A percentile compares a stretch with the other conserved stretches of the same genome.
These are phyloP conservation scores for Vitis hybrid DNA, from an alignment of 177 flowering plant species.

Conservation along the genomic window DNA sequence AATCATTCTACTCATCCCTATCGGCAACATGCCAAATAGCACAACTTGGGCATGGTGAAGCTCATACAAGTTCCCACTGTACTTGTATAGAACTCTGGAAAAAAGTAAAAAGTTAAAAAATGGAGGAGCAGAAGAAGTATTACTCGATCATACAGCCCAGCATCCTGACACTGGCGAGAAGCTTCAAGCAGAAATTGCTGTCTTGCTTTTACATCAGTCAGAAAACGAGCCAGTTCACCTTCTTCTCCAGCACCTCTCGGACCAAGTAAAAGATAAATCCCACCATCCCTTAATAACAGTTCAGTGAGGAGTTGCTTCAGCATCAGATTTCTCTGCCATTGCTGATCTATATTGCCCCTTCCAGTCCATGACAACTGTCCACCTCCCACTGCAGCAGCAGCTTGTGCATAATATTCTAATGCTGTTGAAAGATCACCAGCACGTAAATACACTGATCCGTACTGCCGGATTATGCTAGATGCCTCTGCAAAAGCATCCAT, in stretches of 20 bases:
- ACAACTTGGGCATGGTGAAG: no score
- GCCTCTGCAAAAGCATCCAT: conserved; percentile 96
- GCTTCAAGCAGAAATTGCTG: conserved; percentile 91
- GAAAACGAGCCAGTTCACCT: conserved; percentile 77
- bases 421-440: conserved; percentile 66
- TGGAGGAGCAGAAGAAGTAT: conserved; percentile 10
- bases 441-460: conserved; percentile 71
- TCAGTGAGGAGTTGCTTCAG: conserved; percentile 89
- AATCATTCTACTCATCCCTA: no score
- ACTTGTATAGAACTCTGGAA: no score
- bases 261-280: conserved; percentile 82
- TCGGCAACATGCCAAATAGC: no score
- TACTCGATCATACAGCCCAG: conserved; percentile 91
- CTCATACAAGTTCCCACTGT: no score
- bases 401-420: conserved; percentile 92
- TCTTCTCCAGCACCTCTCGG: conserved; percentile 89
- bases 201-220: conserved; percentile 53
- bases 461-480: conserved; percentile 84
- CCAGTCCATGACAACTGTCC: conserved; percentile 89
- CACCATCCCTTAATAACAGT: conserved; percentile 76
- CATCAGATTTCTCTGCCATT: conserved; percentile 80
- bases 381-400: conserved; percentile 96
- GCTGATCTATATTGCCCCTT: conserved; percentile 71
- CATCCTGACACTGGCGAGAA: conserved; percentile 85
- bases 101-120: neutral